phyloP scores from a whole-genome alignment of 2,329 filamentous ascomycete genomes.

The Colletotrichum trifolii region DNA sequence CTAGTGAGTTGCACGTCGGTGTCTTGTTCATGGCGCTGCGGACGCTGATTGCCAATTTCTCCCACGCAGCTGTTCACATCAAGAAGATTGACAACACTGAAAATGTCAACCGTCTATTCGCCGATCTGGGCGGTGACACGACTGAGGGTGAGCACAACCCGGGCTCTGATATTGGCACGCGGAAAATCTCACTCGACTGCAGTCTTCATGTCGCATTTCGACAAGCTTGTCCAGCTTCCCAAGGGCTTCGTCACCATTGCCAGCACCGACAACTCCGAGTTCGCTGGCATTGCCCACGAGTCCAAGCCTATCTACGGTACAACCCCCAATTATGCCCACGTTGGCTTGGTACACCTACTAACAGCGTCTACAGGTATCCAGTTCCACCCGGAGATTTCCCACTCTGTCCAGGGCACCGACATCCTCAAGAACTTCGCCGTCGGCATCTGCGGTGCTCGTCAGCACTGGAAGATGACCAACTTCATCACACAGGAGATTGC shows the following conservation, averaged over 20 bases:
- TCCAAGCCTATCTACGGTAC: slow-evolving; percentile 75
- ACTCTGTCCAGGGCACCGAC: slow-evolving; percentile 70
- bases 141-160: slow-evolving; percentile 57
- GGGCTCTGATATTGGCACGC: neutral
- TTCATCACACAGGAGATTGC: slow-evolving; percentile 85
- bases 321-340: slow-evolving; percentile 14
- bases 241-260: slow-evolving; percentile 79
- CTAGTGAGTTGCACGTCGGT: neutral
- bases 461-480: slow-evolving; percentile 86
- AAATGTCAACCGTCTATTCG: slow-evolving; percentile 80
- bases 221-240: slow-evolving; percentile 83
- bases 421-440: slow-evolving; percentile 87
- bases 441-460: slow-evolving; percentile 79
- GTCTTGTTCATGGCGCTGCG: too few relatives aligned
- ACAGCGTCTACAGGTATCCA: slow-evolving; percentile 68
- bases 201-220: slow-evolving; percentile 89
- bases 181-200: slow-evolving; percentile 10
- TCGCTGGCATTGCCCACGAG: slow-evolving; percentile 81
- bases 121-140: slow-evolving; percentile 72
- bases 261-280: slow-evolving; percentile 79
- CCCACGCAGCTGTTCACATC: slow-evolving; percentile 64
- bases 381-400: slow-evolving; percentile 84
- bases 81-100: slow-evolving; percentile 65
- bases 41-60: slow-evolving; percentile 1
- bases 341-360: neutral